Conservation (phyloP, 1,284 basidiomycete species). For the Chalciporus sp. region DNA sequence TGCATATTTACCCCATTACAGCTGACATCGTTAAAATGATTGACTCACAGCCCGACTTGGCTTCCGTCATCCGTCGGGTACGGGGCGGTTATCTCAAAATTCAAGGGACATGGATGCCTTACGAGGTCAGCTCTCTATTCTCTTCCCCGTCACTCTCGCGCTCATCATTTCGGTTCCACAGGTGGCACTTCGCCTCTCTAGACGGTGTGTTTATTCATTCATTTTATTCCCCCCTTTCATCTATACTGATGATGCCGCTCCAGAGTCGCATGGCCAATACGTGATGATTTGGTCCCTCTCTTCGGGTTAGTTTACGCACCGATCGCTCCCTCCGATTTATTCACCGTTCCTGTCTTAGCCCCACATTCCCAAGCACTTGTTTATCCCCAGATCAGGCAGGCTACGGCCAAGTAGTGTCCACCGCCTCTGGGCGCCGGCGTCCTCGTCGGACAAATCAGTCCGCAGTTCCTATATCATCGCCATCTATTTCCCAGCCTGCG, state of each 20-base stretch:
- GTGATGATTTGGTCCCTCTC: conserved; percentile 78
- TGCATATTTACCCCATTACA: conserved; percentile 35
- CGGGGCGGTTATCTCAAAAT: conserved; percentile 87
- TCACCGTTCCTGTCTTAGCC: conserved; percentile 39
- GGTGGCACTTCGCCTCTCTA: conserved; percentile 74
- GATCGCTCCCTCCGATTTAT: conserved; percentile 4
- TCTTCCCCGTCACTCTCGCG: conserved; percentile 9
- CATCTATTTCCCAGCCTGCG: conserved; percentile 27
- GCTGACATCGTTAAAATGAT: conserved; percentile 90
- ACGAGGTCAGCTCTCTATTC: conserved; percentile 55
- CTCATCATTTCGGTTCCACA: conserved; percentile 36
- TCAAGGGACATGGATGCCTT: conserved; percentile 89
- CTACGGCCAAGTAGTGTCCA: conserved; percentile 76
- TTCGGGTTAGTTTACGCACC: conserved; percentile 62
- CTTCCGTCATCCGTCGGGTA: conserved; percentile 76
- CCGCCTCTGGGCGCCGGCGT: conserved; percentile 61
- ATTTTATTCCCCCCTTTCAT: conserved; percentile 6
- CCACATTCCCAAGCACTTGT: conserved; percentile 76
- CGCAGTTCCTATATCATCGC: conserved; percentile 26
- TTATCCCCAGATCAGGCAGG: conserved; percentile 80
- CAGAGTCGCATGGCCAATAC: conserved; percentile 88
- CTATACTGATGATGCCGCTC: conserved; percentile 23
- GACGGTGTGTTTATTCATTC: conserved; percentile 54
- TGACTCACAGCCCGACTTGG: conserved; percentile 84
- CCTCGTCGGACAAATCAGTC: conserved; percentile 49